phyloP scores from a whole-genome alignment of 2,329 filamentous ascomycete species.

The Fonsecaea pugnacius region DNA sequence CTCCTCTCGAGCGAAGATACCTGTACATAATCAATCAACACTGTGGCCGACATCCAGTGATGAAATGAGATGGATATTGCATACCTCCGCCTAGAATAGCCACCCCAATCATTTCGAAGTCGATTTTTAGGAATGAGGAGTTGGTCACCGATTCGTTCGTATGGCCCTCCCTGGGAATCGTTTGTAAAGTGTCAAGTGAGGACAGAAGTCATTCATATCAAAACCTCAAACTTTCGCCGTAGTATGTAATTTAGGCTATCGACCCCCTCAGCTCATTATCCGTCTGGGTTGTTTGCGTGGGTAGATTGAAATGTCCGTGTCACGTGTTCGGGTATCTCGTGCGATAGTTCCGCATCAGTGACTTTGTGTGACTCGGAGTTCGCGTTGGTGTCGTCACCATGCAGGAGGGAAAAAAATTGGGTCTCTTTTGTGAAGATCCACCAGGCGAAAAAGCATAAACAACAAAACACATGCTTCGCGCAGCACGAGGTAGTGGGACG shows the following conservation, averaged over 20 bases:
- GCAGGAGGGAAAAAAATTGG: background rate
- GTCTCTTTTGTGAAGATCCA: background rate
- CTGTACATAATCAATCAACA: constrained; percentile 35
- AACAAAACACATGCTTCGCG: background rate
- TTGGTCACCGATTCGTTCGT: background rate
- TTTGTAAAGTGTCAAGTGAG: background rate
- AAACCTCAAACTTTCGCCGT: background rate
- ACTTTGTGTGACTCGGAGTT: background rate
- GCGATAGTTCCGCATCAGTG: background rate
- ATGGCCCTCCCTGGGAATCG: background rate
- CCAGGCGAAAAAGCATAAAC: background rate
- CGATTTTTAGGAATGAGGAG: too few species aligned
- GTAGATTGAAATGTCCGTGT: background rate
- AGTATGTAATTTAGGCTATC: background rate
- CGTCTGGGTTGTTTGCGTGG: background rate
- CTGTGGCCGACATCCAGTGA: background rate
- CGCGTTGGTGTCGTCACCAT: background rate
- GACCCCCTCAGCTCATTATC: background rate
- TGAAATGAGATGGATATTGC: constrained; percentile 12
- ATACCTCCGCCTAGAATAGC: constrained; percentile 60
- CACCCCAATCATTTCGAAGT: constrained; percentile 50
- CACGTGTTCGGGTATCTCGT: background rate
- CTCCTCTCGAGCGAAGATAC: constrained; percentile 63
- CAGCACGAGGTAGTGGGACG: background rate
- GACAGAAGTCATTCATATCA: background rate